Conservation (phyloP, 106 monocot genomes). For the Dendrobium officinale region DNA sequence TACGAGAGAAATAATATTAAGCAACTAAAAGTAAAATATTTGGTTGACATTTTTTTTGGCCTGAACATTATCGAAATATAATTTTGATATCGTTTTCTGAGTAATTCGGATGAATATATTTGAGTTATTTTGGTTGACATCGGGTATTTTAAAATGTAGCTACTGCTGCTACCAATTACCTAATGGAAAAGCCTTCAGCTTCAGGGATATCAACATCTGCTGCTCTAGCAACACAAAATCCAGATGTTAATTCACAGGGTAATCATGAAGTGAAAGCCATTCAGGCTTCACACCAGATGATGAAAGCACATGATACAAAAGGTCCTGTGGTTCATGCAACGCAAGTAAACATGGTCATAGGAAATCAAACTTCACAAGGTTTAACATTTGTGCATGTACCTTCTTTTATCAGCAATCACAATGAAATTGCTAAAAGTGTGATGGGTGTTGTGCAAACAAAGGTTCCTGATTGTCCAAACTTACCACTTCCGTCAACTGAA, state of each 20-base stretch:
- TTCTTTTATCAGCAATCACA: conserved; percentile 35
- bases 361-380: conserved; percentile 36
- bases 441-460: conserved; percentile 55
- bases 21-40: too few species aligned
- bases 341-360: conserved; percentile 28
- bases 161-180: conserved; percentile 19
- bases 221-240: conserved; percentile 14
- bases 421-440: conserved; percentile 71
- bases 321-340: conserved; percentile 15
- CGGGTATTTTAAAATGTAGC: conserved; percentile 11
- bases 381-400: conserved; percentile 27
- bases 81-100: not conserved
- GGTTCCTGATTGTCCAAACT: conserved; percentile 42
- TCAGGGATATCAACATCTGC: conserved; percentile 27
- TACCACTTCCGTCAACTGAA: conserved; percentile 65
- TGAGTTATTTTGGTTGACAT: not conserved
- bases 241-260: conserved; percentile 19
- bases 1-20: too few species aligned
- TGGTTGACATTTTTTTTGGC: not conserved
- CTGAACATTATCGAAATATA: not conserved
- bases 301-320: conserved; percentile 26
- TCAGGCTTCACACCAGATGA: conserved; percentile 19
- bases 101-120: not conserved
- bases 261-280: conserved; percentile 14
- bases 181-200: conserved; percentile 24